Evolutionary conservation across 106 monocot species (phyloP), one percentile per base, ranked within the genome.

Genomic region (Agapanthus africanus): DNA sequence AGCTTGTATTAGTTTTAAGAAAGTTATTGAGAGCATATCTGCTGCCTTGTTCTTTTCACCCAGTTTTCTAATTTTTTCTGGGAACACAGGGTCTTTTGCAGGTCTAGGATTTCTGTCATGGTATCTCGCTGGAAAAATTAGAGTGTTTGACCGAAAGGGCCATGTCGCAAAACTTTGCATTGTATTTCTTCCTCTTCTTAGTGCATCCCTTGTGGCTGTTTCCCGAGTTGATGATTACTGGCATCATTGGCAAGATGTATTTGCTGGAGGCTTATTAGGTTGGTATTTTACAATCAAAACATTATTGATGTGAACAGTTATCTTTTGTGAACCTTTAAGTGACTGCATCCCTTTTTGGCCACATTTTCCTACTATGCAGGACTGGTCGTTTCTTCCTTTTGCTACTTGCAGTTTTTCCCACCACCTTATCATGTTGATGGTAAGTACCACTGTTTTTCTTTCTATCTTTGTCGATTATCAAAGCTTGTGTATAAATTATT

Each of bases 191-290:
- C 85, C 85, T 60, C 54, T 85, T 49, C 81, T 85, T 54, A 33
- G 49, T 66, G 85, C 85, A n/a, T 37, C 85, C 0, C 72, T 85
- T 59, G 69, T 85, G 10, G 85, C 76, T 11, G 71, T 85, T 60
- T 85, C 85, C 37, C 81, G 85, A 59, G 81, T 85, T 4, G 85
- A 85, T 52, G 85, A 85, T 57, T 85, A 85, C 54, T 85, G 85
- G 85, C 85, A 85, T 77, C 84, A 84, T 40, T 84, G 84, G 84
- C 84, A 84, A 67, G 84, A 84, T 70, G 84, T 84, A 9, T 79
- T 82, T 73, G 70, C 81, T 49, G 85, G 85, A 56, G 85, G 78
- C 36, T 21, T 85, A 68, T 34, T 85, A 78, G 85, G 85, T 85
- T 65, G 42, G 56, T 61, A 21, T 70, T 23, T 39, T 49, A 14